These are phyloP conservation scores for Rhododendron simsii DNA, from an alignment of 148 eudicot species.

Conservation along the genomic window DNA sequence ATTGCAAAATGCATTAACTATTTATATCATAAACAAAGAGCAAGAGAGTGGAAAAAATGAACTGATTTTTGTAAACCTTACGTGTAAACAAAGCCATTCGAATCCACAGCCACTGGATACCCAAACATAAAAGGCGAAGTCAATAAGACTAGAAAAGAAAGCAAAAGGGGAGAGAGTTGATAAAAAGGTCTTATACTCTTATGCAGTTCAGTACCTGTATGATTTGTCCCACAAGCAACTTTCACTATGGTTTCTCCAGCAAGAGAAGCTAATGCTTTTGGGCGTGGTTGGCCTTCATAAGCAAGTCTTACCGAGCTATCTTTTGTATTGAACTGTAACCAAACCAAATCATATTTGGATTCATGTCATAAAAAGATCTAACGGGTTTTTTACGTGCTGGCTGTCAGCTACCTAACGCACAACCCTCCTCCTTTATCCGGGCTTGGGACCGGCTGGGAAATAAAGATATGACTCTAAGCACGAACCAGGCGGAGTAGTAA, in stretches of 20 bases:
- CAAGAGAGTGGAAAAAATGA: background rate
- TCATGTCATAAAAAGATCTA: too few relatives aligned
- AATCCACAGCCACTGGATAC: conserved; percentile 89
- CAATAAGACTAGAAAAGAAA: background rate
- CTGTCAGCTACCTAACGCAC: too few relatives aligned
- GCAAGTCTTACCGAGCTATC: conserved; percentile 96
- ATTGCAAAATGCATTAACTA: background rate
- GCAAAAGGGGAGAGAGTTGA: background rate
- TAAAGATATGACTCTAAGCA: too few relatives aligned
- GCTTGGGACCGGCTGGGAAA: too few relatives aligned
- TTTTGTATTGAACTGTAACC: conserved; percentile 95
- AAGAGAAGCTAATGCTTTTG: conserved; percentile 69
- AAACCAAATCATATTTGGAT: too few relatives aligned
- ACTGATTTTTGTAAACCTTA: conserved; percentile 37
- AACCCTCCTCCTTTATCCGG: too few relatives aligned
- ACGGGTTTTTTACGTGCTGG: too few relatives aligned
- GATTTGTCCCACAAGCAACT: conserved; percentile 97
- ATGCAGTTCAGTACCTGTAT: conserved; percentile 59
- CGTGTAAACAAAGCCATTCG: conserved; percentile 92
- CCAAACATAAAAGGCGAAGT: conserved; percentile 28
- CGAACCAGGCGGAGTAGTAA: too few relatives aligned
- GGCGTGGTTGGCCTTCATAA: conserved; percentile 93
- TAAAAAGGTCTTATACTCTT: background rate
- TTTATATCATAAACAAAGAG: background rate
- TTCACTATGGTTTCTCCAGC: conserved; percentile 79